Base-by-base conservation (phyloP, 2,329 filamentous ascomycete genomes). In the Beauveria pseudobassiana region DNA sequence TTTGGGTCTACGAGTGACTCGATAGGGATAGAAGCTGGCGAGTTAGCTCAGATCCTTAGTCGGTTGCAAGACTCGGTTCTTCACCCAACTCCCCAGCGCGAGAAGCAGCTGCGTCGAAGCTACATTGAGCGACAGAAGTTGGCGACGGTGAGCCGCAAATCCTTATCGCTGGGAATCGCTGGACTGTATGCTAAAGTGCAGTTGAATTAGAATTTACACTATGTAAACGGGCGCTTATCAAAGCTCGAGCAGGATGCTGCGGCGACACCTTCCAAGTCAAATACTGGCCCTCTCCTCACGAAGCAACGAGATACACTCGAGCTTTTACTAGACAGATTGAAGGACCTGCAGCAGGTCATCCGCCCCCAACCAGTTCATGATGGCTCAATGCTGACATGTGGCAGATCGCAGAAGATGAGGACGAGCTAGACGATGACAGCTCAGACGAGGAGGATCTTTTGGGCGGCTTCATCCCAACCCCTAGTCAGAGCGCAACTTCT, bases 181-280 rank as follows among this genome's bases (percentile, higher is more conserved):
- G 12, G 45, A 65, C 84, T 82, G 68, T 78, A 81, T 34, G 76
- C 75, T 66, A 79, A 80, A 65, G 82, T 85, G 77, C 8, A 22
- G 5, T 24, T 3, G n/a, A 6, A 30, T 9, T 28, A 61, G 84
- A 93, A 91, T 68, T 78, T 93, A 64, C 83, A 89, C 66, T 85
- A 89, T 71, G 89, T 90, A 22, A 84, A 86, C 46, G 81, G 80
- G 0, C 80, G 90, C 34, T 83, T 93, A 61, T 82, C 87, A 22
- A 86, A 82, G 63, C 81, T 91, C 48, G 90, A 92, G 71, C 88
- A 90, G 67, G 84, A 89, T 67, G 81, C 85, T 6, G 74, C 50
- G 5, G 22, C 59, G 26, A 20, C 34, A 16, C 22, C 59, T 3
- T 55, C 49, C 46, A 54, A 42, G 22, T 38, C 42, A 4, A 49